Base-by-base conservation (phyloP, 2,329 filamentous ascomycete species). In the Xylariaceae sp. region DNA sequence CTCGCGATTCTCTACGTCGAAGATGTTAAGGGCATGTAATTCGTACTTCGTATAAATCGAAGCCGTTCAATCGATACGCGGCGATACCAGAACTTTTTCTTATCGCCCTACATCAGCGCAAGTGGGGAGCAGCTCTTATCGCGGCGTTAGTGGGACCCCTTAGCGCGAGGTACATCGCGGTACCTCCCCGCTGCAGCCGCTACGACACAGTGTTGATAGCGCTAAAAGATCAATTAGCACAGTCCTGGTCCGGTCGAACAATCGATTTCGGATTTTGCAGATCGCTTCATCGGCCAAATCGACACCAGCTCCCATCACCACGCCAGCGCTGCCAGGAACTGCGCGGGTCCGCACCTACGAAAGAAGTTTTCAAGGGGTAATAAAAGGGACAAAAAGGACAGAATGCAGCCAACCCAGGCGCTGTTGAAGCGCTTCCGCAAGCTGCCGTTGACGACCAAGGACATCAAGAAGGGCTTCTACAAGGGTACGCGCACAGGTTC, bases 391-490 rank as follows among this genome's bases (percentile, higher is more conserved):
- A 58, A 61, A 53, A 54, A 52, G 53, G 34, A 53, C 67, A 77
- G 73, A 63, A 90, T 89, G 86, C 82, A 84, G 73, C 83, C 89
- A 58, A 89, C 89, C 13, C 80, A 83, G 69, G 73, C 78, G 64
- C 86, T 96, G 69, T 81, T 82, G 68, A 78, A 85, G 73, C 82
- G 84, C 59, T 83, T 91, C 70, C 84, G 87, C 75, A 91, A 93
- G 71, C 80, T 92, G 60, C 82, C 83, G 56, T 84, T 99, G 71
- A 97, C 90, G 10, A 96, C 93, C 67, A 99, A 99, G 78, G 88
- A 94, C 76, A 88, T 93, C 73, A 89, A 88, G 74, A 90, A 91
- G 72, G 93, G 92, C 67, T 99, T 88, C 84, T 99, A 99, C 85
- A 97, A 97, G 82, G 94, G 94, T 73, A 97, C 89, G 69, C 83